These are phyloP conservation scores for Sclerotinia spermophila DNA, from an alignment of 2,329 filamentous ascomycete species.

Conservation along the genomic window DNA sequence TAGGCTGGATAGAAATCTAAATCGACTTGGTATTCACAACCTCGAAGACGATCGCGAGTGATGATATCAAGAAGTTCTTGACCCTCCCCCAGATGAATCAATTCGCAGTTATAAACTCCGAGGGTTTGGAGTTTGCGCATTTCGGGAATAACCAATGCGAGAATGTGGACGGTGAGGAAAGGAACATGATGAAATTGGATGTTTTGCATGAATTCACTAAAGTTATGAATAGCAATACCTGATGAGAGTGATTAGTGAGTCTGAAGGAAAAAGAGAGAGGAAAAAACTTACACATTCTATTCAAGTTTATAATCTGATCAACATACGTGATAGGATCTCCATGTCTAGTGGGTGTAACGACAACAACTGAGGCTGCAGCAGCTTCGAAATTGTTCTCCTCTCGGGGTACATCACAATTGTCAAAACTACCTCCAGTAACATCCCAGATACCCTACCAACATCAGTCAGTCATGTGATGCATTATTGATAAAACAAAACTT, in stretches of 20 bases:
- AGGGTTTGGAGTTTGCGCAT: slow-evolving; percentile 30
- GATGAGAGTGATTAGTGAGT: not conserved
- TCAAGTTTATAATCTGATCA: slow-evolving; percentile 23
- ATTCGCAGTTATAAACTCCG: slow-evolving; percentile 33
- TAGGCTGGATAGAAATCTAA: slow-evolving; percentile 34
- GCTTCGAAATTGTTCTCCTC: not conserved
- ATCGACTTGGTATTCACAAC: slow-evolving; percentile 26
- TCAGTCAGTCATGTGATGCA: not conserved
- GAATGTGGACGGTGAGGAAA: slow-evolving; percentile 28
- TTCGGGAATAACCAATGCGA: slow-evolving; percentile 30
- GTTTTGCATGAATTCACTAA: slow-evolving; percentile 25
- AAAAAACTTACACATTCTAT: slow-evolving; percentile 26
- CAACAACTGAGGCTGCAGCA: not conserved
- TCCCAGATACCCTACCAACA: slow-evolving; percentile 10
- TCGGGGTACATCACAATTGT: not conserved
- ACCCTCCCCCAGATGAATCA: slow-evolving; percentile 31
- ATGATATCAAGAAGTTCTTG: slow-evolving; percentile 30
- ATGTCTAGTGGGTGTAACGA: slow-evolving; percentile 13
- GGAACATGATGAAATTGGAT: slow-evolving; percentile 33
- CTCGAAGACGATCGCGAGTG: slow-evolving; percentile 23
- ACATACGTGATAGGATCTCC: slow-evolving; percentile 11
- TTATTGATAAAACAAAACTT: not conserved
- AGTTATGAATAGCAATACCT: slow-evolving; percentile 28
- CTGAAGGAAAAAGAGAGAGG: not conserved
- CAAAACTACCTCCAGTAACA: slow-evolving; percentile 3